phyloP scores from a whole-genome alignment of 163 green algal genomes.

The Coccomyxa subellipsoidea region DNA sequence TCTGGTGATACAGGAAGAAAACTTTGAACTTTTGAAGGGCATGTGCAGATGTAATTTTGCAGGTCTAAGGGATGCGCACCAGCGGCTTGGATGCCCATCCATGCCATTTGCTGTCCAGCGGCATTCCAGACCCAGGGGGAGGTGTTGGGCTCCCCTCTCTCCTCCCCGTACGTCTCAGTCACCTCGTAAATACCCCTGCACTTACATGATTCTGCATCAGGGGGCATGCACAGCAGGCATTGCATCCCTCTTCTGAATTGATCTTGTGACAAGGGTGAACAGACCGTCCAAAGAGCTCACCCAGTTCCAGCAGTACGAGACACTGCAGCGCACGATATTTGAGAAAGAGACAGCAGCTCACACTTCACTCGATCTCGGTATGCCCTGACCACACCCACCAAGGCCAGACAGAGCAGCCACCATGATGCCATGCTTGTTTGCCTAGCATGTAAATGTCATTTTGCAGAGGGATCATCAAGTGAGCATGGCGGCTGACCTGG shows the following conservation, averaged over 20 bases:
- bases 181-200: constrained; percentile 64
- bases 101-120: constrained; percentile 28
- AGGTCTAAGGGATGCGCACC: background rate
- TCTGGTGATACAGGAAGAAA: background rate
- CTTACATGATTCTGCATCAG: background rate
- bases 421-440: too few species aligned
- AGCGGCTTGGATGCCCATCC: constrained; percentile 31
- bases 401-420: too few species aligned
- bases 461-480: background rate
- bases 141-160: constrained; percentile 15
- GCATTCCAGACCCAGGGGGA: constrained; percentile 47
- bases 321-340: too few species aligned
- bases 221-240: too few species aligned
- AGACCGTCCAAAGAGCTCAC: too few species aligned
- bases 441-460: background rate
- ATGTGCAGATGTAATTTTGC: background rate
- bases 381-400: too few species aligned
- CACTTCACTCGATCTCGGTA: too few species aligned
- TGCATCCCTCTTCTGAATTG: too few species aligned
- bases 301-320: too few species aligned
- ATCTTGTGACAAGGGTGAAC: too few species aligned
- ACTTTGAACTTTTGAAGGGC: background rate
- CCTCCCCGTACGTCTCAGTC: constrained; percentile 27
- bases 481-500: constrained; percentile 7
- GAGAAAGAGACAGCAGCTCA: too few species aligned